Evolutionary conservation across 805 yeast species (phyloP).

Genomic region (Helenozyma rhizophorensis): DNA sequence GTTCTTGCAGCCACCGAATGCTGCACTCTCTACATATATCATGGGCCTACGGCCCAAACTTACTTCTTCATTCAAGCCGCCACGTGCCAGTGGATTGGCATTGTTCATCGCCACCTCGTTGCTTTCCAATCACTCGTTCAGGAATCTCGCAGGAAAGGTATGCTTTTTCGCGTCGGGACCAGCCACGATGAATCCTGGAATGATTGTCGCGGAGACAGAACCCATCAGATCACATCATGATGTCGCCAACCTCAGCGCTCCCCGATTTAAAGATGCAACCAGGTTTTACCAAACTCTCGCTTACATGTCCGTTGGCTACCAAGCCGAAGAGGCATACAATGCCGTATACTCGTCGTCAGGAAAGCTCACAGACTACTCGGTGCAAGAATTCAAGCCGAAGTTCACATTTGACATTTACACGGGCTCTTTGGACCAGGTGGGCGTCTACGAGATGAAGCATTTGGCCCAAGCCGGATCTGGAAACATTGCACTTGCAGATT

Average conservation of each 20-base stretch:
- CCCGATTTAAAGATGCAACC: slow-evolving; percentile 21
- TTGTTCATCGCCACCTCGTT: slow-evolving; percentile 20
- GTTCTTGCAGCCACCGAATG: slow-evolving; percentile 5
- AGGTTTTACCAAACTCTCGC: slow-evolving; percentile 28
- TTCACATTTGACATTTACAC: slow-evolving; percentile 31
- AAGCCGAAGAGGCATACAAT: slow-evolving; percentile 14
- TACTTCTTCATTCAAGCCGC: slow-evolving; percentile 26
- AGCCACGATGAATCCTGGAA: slow-evolving; percentile 34
- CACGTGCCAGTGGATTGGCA: slow-evolving; percentile 35
- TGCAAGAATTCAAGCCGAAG: slow-evolving; percentile 13
- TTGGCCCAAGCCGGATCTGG: slow-evolving; percentile 33
- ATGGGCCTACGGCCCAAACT: slow-evolving; percentile 18
- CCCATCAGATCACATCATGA: slow-evolving; percentile 34
- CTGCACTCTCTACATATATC: slow-evolving; percentile 9
- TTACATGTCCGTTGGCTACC: slow-evolving; percentile 26
- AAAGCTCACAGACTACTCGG: slow-evolving; percentile 22
- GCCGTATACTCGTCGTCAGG: slow-evolving; percentile 12
- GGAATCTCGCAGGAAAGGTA: slow-evolving; percentile 24
- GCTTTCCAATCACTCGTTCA: slow-evolving; percentile 16
- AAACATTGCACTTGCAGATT: slow-evolving; percentile 22
- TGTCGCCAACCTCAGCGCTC: slow-evolving; percentile 26
- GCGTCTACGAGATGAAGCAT: slow-evolving; percentile 39
- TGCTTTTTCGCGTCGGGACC: slow-evolving; percentile 36
- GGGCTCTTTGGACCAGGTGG: slow-evolving; percentile 40
- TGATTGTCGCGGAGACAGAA: slow-evolving; percentile 18